phyloP scores from a whole-genome alignment of 108 stramenopile genomes.

The Nitzschia sp. region DNA sequence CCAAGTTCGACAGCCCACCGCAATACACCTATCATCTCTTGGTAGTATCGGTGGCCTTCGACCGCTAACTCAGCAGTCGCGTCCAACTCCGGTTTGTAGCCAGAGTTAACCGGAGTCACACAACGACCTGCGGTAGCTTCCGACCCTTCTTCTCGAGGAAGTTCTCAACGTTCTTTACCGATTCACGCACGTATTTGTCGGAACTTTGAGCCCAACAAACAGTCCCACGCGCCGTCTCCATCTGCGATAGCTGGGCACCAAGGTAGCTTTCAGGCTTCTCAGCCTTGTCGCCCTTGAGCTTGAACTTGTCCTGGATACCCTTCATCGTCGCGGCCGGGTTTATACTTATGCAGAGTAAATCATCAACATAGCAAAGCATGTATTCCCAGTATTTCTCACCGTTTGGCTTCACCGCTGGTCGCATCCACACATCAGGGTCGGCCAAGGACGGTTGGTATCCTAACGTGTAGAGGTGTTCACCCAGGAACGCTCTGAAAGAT shows the following conservation, averaged over 20 bases:
- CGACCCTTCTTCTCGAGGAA: slow-evolving; percentile 5
- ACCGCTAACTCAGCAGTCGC: slow-evolving; percentile 6
- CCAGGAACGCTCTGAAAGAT: slow-evolving; percentile 4
- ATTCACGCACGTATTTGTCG: slow-evolving; percentile 32
- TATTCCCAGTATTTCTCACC: slow-evolving; percentile 37
- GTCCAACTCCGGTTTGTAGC: slow-evolving; percentile 21
- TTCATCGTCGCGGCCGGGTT: neutral
- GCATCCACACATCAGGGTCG: slow-evolving; percentile 43
- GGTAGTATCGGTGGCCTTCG: neutral
- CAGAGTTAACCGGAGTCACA: slow-evolving; percentile 4
- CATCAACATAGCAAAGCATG: slow-evolving; percentile 40
- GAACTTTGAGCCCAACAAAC: slow-evolving; percentile 41
- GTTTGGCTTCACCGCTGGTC: slow-evolving; percentile 12
- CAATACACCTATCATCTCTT: slow-evolving; percentile 31
- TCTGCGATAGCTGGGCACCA: slow-evolving; percentile 10
- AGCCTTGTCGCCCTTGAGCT: slow-evolving; percentile 14
- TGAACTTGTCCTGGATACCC: neutral
- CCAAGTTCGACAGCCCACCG: slow-evolving; percentile 46
- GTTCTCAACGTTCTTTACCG: slow-evolving; percentile 36
- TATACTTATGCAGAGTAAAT: slow-evolving; percentile 19
- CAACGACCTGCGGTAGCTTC: neutral
- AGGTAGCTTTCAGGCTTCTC: slow-evolving; percentile 28
- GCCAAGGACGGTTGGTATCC: slow-evolving; percentile 11
- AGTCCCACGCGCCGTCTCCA: neutral
- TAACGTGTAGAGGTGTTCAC: neutral